Evolutionary conservation across 768 basidiomycete species (phyloP).

Genomic region (Termitomyces sp.): DNA sequence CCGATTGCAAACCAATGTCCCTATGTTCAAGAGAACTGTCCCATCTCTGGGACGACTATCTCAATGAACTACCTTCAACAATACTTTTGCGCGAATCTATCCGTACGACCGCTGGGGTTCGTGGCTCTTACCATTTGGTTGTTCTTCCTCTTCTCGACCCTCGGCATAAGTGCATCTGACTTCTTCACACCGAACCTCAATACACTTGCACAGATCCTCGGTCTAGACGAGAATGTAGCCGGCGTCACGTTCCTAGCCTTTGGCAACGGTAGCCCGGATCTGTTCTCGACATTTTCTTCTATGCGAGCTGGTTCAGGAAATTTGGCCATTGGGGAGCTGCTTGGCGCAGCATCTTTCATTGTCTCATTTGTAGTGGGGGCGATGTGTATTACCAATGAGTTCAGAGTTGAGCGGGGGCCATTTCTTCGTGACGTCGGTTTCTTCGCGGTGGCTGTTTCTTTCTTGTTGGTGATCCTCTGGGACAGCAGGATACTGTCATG

Average conservation of each 20-base stretch:
- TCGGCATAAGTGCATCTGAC: slow-evolving; percentile 93
- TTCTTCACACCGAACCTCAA: slow-evolving; percentile 97
- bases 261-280: slow-evolving; percentile 95
- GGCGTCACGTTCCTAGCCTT: slow-evolving; percentile 97
- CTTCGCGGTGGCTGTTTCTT: slow-evolving; percentile 77
- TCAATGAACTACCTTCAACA: slow-evolving; percentile 62
- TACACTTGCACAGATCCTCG: slow-evolving; percentile 80
- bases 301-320: slow-evolving; percentile 83
- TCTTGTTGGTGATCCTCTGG: slow-evolving; percentile 73
- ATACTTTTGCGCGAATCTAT: slow-evolving; percentile 65
- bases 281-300: slow-evolving; percentile 94
- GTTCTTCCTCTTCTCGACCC: slow-evolving; percentile 90
- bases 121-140: slow-evolving; percentile 71
- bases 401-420: slow-evolving; percentile 72
- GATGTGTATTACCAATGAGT: slow-evolving; percentile 97
- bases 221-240: slow-evolving; percentile 89
- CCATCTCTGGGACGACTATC: slow-evolving; percentile 58
- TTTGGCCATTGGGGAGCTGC: slow-evolving; percentile 89
- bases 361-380: slow-evolving; percentile 94
- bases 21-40: slow-evolving; percentile 59
- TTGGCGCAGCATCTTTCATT: slow-evolving; percentile 96
- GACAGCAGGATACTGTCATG: slow-evolving; percentile 68
- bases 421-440: slow-evolving; percentile 95
- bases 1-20: slow-evolving; percentile 57
- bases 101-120: slow-evolving; percentile 61